Evolutionary conservation across 2,329 filamentous ascomycete genomes (phyloP).

Genomic region (Phoma sp.): DNA sequence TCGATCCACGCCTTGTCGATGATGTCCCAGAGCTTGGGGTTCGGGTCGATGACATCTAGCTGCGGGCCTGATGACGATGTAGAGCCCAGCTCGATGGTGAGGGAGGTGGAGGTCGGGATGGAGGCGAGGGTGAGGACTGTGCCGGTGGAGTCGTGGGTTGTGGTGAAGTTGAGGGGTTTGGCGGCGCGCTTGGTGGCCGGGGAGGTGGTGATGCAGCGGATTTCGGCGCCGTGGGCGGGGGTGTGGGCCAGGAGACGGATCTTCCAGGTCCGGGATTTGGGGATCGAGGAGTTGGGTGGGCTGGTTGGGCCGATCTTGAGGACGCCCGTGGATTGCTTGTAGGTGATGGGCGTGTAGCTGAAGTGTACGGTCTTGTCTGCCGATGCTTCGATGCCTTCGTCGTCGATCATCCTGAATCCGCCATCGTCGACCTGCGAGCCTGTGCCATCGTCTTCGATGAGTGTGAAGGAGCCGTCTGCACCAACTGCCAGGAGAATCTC

Average conservation of each 20-base stretch:
- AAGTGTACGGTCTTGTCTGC: constrained; percentile 40
- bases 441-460: constrained; percentile 57
- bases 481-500: constrained; percentile 58
- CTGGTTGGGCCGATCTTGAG: constrained; percentile 44
- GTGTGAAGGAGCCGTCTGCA: constrained; percentile 55
- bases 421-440: constrained; percentile 46
- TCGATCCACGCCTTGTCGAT: constrained; percentile 38
- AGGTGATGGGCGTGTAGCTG: constrained; percentile 44
- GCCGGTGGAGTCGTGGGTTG: constrained; percentile 28
- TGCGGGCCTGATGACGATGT: constrained; percentile 28
- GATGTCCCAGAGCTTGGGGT: constrained; percentile 36
- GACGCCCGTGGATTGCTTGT: constrained; percentile 46
- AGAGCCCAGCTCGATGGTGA: constrained; percentile 37
- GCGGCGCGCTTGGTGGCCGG: constrained; percentile 33
- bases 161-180: constrained; percentile 29
- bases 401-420: constrained; percentile 52
- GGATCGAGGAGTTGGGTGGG: constrained; percentile 34
- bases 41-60: constrained; percentile 43
- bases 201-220: constrained; percentile 35
- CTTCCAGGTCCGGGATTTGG: constrained; percentile 39
- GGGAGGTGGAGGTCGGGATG: constrained; percentile 30
- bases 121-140: constrained; percentile 34
- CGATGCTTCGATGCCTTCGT: constrained; percentile 36
- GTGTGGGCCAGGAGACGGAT: constrained; percentile 43
- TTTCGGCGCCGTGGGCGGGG: constrained; percentile 13